Evolutionary conservation across 495 filamentous ascomycete genomes (phyloP), one percentile per base, ranked within the genome.

Genomic region (Penicillium waksmanii): DNA sequence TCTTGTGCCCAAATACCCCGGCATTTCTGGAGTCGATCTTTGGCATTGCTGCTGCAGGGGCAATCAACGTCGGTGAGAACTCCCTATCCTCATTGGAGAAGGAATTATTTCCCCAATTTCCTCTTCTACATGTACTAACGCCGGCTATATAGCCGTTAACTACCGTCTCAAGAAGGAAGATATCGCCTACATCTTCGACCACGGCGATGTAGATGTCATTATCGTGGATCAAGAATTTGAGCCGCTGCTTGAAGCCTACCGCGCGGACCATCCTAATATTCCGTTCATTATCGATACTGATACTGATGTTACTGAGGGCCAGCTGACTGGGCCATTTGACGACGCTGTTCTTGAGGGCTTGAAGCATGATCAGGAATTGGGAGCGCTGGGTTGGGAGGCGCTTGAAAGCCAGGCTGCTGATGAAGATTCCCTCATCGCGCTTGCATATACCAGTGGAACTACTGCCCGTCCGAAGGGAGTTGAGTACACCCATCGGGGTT

Each of bases 401-500:
- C 80, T 98, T 25, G 79, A 88, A 42, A 76, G 82, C 9, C 87
- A 92, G 64, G 80, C 81, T 5, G 72, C 77, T 3, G 80, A 90
- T 66, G 95, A 98, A 70, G 88, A 97, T 60, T 87, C 83, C 58
- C 76, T 88, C 62, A 83, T 98, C 58, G 91, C 93, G n/a, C 75
- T 94, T 57, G 86, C 89, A 11, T 98, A 97, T 75, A 98, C 95
- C 0, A 93, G 88, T 62, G 95, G 95, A 10, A 98, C 95, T 12
- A 98, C 95, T 3, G 91, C 93, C 10, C 84, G 81, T 40, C 95
- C 95, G 2, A 98, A 98, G 71, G 95, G 96, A 27, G 95, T 97
- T 3, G 88, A 96, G 53, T 97, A 87, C 67, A 98, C 92, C 5
- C 89, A 97, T 73, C 84, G 95, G 40, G 89, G 93, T 15, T 84